Conservation (phyloP, 1,139 yeast genomes). For the Magnusiomyces suaveolens region DNA sequence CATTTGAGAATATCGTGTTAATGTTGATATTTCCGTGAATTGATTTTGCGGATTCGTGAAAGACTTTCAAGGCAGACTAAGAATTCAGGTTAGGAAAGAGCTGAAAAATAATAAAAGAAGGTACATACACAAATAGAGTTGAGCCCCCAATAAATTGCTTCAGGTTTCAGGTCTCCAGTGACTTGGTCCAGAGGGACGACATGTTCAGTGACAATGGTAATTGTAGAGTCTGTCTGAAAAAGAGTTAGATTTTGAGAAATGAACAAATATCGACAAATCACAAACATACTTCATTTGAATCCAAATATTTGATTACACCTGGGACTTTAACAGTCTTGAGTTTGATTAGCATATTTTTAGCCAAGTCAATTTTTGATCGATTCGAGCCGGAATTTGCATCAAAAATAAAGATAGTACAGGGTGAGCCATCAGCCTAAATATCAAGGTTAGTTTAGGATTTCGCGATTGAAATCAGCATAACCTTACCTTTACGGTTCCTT, state of each 20-base stretch:
- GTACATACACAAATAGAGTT: conserved; percentile 26
- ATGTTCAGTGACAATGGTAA: conserved; percentile 72
- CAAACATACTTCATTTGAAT: conserved; percentile 43
- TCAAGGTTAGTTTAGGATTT: not conserved
- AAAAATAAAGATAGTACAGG: conserved; percentile 53
- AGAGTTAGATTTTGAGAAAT: not conserved
- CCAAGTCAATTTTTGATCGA: conserved; percentile 38
- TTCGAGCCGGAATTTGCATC: conserved; percentile 39
- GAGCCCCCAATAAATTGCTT: conserved; percentile 49
- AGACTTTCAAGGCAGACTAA: not conserved
- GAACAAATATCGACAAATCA: too few relatives aligned
- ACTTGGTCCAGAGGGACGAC: conserved; percentile 47
- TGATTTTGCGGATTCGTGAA: conserved; percentile 25
- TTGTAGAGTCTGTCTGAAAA: conserved; percentile 41
- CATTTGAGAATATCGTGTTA: conserved; percentile 54
- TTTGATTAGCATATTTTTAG: conserved; percentile 55
- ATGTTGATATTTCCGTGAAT: conserved; percentile 56
- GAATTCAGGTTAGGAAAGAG: conserved; percentile 50
- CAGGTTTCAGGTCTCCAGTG: conserved; percentile 20
- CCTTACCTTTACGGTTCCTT: conserved; percentile 34
- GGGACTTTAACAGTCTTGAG: conserved; percentile 67
- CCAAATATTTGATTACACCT: conserved; percentile 60
- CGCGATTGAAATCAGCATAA: not conserved
- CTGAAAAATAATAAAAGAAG: conserved; percentile 19
- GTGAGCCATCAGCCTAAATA: conserved; percentile 32